A percentile compares a stretch with the other conserved stretches of the same genome.
These are phyloP conservation scores for Rhizopogon vinicolor DNA, from an alignment of 768 basidiomycete genomes.

Conservation along the genomic window DNA sequence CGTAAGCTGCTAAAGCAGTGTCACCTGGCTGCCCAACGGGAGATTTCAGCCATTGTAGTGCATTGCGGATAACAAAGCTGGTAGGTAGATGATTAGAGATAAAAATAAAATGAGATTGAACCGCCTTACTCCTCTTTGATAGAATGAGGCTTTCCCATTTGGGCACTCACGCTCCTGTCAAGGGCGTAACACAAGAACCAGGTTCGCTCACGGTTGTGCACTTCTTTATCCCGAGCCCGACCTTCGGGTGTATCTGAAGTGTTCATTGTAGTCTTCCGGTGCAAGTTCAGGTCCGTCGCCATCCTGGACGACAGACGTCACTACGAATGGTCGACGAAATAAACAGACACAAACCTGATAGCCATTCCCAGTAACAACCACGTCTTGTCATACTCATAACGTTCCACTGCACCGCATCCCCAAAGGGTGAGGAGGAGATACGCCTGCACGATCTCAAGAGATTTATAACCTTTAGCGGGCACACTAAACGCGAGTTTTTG, in stretches of 20 bases:
- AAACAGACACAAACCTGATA: slow-evolving; percentile 49
- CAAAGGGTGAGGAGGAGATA: slow-evolving; percentile 86
- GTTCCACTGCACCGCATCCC: slow-evolving; percentile 93
- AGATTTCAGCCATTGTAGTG: slow-evolving; percentile 67
- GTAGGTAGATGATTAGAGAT: slow-evolving; percentile 5
- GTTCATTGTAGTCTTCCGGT: slow-evolving; percentile 68
- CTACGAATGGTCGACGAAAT: neutral
- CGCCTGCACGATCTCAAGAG: slow-evolving; percentile 93
- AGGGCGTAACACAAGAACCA: slow-evolving; percentile 88
- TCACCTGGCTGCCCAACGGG: slow-evolving; percentile 64
- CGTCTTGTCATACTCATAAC: slow-evolving; percentile 95
- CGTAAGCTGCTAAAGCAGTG: slow-evolving; percentile 67
- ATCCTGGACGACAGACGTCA: slow-evolving; percentile 48
- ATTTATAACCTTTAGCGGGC: slow-evolving; percentile 84
- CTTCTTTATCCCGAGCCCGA: slow-evolving; percentile 72
- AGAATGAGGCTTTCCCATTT: slow-evolving; percentile 94
- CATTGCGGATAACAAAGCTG: slow-evolving; percentile 86
- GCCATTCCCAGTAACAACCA: slow-evolving; percentile 89
- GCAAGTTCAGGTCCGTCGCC: slow-evolving; percentile 94
- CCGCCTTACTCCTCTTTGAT: slow-evolving; percentile 86
- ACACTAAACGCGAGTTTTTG: slow-evolving; percentile 87
- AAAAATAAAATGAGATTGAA: neutral
- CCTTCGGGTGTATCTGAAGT: slow-evolving; percentile 76
- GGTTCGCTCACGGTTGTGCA: slow-evolving; percentile 91
- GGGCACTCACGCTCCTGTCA: slow-evolving; percentile 87